Evolutionary conservation across 2,329 filamentous ascomycete species (phyloP).

Genomic region (Torrubiella hemipterigena): DNA sequence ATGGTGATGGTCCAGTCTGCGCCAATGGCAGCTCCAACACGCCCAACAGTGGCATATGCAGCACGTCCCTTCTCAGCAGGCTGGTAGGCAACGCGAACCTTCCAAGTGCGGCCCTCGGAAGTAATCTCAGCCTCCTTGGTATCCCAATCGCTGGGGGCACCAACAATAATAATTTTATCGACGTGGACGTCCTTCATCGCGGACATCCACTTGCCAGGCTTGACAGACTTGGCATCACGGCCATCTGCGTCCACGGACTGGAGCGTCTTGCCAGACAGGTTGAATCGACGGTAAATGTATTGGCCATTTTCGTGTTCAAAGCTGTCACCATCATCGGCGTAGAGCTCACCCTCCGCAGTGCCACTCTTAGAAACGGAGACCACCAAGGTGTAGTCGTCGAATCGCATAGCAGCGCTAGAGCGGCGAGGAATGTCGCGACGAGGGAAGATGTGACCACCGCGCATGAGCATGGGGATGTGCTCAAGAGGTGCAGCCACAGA

Average conservation of each 20-base stretch:
- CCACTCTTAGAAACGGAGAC: conserved; percentile 50
- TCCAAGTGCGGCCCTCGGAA: conserved; percentile 40
- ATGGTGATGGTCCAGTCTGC: conserved; percentile 39
- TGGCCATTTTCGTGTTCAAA: conserved; percentile 80
- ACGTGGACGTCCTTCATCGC: conserved; percentile 66
- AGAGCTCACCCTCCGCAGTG: conserved; percentile 65
- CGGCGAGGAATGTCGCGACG: conserved; percentile 80
- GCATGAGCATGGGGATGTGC: conserved; percentile 82
- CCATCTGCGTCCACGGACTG: conserved; percentile 55
- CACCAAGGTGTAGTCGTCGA: conserved; percentile 89
- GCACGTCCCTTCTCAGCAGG: conserved; percentile 32
- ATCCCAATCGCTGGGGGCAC: conserved; percentile 61
- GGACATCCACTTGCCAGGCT: conserved; percentile 62
- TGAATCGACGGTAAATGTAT: conserved; percentile 77
- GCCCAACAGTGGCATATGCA: conserved; percentile 39
- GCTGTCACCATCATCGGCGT: conserved; percentile 86
- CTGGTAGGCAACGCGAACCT: conserved; percentile 48
- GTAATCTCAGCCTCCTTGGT: conserved; percentile 47
- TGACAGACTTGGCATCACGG: conserved; percentile 37
- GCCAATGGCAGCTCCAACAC: conserved; percentile 38
- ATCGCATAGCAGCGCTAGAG: conserved; percentile 80
- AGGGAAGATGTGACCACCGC: conserved; percentile 82
- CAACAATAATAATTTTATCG: conserved; percentile 76
- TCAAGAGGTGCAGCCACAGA: conserved; percentile 69
- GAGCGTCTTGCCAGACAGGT: conserved; percentile 49